A percentile compares a stretch with the other conserved stretches of the same genome.
phyloP scores from a whole-genome alignment of 768 basidiomycete genomes.

The Naganishia friedmannii region DNA sequence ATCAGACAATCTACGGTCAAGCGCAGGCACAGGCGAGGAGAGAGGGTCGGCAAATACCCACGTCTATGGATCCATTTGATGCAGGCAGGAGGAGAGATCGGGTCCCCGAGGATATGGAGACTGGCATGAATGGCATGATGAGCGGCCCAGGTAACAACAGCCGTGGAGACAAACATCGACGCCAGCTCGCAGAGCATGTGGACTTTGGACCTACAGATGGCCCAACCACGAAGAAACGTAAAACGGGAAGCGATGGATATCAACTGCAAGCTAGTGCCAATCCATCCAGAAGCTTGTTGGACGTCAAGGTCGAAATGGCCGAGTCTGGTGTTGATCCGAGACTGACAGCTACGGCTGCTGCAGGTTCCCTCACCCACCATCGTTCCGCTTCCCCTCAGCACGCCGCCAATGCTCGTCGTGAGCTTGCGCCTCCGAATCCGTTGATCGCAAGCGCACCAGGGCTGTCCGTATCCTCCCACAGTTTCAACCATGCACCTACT shows the following conservation, averaged over 20 bases:
- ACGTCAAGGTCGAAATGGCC: constrained; percentile 15
- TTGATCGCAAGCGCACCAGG: background rate
- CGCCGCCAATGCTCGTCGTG: background rate
- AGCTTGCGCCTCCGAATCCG: background rate
- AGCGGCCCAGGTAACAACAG: background rate
- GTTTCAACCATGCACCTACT: background rate
- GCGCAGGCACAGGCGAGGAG: constrained; percentile 22
- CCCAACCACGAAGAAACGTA: constrained; percentile 8
- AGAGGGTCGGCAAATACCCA: constrained; percentile 33
- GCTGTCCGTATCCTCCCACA: background rate
- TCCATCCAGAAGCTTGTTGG: constrained; percentile 11
- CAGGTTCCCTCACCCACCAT: background rate
- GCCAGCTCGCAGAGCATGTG: background rate
- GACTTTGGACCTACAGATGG: background rate
- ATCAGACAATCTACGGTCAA: constrained; percentile 23
- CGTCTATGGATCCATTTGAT: constrained; percentile 32
- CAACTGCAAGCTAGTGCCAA: background rate
- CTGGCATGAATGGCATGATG: background rate
- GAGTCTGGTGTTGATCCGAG: constrained; percentile 3
- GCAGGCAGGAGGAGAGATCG: constrained; percentile 5
- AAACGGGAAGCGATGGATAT: constrained; percentile 12
- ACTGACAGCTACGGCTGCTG: background rate
- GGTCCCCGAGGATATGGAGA: background rate
- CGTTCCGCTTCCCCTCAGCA: constrained; percentile 13
- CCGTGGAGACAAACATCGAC: constrained; percentile 22